phyloP scores from a whole-genome alignment of 345 rosid genomes.

The Salix udensis region DNA sequence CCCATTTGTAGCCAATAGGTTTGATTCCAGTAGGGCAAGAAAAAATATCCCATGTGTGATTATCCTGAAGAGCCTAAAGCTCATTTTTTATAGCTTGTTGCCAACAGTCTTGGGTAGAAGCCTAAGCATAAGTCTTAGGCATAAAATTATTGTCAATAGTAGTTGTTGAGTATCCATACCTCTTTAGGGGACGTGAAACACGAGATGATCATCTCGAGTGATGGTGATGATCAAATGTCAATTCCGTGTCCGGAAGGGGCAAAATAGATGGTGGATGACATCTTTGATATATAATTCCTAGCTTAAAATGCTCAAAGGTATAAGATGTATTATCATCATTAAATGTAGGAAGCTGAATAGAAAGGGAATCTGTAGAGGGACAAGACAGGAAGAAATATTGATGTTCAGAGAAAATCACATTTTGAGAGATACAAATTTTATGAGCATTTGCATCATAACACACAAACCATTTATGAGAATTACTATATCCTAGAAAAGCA shows the following conservation, averaged over 20 bases:
- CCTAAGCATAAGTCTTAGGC: not conserved
- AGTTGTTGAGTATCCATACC: not conserved
- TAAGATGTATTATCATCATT: not conserved
- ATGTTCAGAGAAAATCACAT: not conserved
- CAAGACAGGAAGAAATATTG: not conserved
- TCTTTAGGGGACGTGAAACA: not conserved
- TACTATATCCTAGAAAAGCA: not conserved
- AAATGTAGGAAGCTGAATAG: not conserved
- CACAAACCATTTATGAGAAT: not conserved
- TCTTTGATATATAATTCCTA: no score
- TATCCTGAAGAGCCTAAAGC: not conserved
- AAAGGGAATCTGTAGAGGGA: not conserved
- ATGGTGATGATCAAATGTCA: no score
- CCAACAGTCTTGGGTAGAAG: not conserved
- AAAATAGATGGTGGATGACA: not conserved
- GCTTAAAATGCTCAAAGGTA: not conserved
- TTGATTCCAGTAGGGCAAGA: not conserved
- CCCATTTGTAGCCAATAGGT: not conserved
- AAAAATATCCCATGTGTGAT: no score
- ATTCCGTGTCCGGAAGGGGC: not conserved
- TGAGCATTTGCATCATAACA: not conserved
- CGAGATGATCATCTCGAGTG: not conserved
- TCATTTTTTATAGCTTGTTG: not conserved
- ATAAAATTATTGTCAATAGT: not conserved
- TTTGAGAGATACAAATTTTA: not conserved